Evolutionary conservation across 108 stramenopile genomes (phyloP).

Genomic region (Nitzschia sp.): DNA sequence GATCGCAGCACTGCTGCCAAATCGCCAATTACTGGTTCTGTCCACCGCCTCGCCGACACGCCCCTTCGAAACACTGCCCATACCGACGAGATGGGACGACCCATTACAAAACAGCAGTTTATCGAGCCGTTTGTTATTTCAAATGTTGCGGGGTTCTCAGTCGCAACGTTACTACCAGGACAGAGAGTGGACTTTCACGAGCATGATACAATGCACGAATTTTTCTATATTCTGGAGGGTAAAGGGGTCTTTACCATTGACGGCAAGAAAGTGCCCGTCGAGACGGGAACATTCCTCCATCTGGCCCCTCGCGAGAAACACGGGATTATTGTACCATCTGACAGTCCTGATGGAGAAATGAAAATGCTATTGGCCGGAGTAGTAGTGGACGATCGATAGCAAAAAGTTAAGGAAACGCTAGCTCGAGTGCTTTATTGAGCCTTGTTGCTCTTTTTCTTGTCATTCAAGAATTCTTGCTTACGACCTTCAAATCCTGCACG

Average conservation of each 20-base stretch:
- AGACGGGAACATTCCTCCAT: constrained; percentile 37
- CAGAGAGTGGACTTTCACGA: constrained; percentile 34
- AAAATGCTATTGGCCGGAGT: constrained; percentile 37
- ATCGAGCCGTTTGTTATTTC: constrained; percentile 49
- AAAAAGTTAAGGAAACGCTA: no score
- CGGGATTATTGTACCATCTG: constrained; percentile 18
- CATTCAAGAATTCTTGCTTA: constrained; percentile 82
- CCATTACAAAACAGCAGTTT: constrained; percentile 48
- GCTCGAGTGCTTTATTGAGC: no score
- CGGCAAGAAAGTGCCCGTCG: constrained; percentile 15
- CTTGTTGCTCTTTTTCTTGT: constrained; percentile 46
- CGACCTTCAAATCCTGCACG: constrained; percentile 88
- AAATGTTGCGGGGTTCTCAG: constrained; percentile 37
- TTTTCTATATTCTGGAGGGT: constrained; percentile 54
- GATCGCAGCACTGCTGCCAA: not conserved
- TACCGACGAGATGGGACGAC: constrained; percentile 4
- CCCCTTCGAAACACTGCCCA: constrained; percentile 16
- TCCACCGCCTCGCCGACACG: not conserved
- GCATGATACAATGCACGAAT: constrained; percentile 50
- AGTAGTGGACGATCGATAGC: constrained; percentile 17
- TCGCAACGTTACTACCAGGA: constrained; percentile 41
- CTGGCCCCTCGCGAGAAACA: constrained; percentile 40
- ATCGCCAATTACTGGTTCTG: not conserved
- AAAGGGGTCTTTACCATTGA: constrained; percentile 29
- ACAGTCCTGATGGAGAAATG: constrained; percentile 11